Conservation (phyloP, 805 yeast species). For the Candida sakaeoensis region DNA sequence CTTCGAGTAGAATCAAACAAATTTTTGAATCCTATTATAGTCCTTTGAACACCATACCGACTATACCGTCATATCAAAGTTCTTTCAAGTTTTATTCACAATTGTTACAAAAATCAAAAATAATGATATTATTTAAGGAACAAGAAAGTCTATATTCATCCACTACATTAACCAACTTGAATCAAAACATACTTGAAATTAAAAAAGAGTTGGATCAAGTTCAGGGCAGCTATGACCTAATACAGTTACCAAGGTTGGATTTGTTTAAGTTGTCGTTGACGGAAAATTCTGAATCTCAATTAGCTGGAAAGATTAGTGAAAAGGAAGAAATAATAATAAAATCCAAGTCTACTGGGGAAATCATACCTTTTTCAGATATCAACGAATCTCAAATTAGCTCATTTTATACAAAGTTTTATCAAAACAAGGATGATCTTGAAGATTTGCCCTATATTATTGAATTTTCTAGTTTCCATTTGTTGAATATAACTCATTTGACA, state of each 20-base stretch:
- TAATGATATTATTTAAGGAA: constrained; percentile 26
- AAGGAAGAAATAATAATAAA: constrained; percentile 9
- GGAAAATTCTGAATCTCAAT: constrained; percentile 2
- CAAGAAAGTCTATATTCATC: constrained; percentile 24
- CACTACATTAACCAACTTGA: constrained; percentile 1
- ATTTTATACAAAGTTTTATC: neutral
- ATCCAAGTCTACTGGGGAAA: neutral
- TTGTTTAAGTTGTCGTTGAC: constrained; percentile 23
- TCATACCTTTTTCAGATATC: neutral
- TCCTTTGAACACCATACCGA: constrained; percentile 5
- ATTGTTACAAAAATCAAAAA: constrained; percentile 23
- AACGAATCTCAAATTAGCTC: neutral
- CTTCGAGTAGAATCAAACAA: constrained; percentile 11
- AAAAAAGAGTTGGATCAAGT: neutral
- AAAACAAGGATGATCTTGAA: constrained; percentile 4
- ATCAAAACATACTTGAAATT: constrained; percentile 16
- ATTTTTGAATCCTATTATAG: constrained; percentile 14
- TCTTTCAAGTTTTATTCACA: neutral
- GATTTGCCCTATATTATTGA: constrained; percentile 28
- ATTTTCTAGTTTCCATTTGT: constrained; percentile 22
- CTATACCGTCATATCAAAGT: neutral
- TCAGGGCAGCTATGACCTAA: too few species aligned
- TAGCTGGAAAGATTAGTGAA: constrained; percentile 9
- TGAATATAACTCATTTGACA: constrained; percentile 29
- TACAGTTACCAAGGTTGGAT: constrained; percentile 14